Evolutionary conservation across 1,139 yeast species (phyloP).

Genomic region (Wickerhamomyces sp.): DNA sequence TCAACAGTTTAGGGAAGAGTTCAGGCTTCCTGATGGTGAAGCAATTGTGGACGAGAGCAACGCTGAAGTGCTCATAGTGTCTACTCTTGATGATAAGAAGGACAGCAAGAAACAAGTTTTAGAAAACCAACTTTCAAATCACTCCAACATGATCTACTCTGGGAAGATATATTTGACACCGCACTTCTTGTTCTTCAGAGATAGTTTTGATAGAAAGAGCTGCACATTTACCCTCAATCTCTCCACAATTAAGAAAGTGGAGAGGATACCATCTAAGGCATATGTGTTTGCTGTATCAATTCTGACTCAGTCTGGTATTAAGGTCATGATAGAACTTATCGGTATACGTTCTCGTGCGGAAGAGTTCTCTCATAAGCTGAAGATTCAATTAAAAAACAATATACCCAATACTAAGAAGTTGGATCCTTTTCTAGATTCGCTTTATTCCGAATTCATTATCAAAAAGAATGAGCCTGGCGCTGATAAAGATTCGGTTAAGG

Average conservation of each 20-base stretch:
- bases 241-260: slow-evolving; percentile 79
- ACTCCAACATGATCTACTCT: slow-evolving; percentile 34
- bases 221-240: slow-evolving; percentile 72
- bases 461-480: slow-evolving; percentile 49
- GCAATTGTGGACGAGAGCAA: slow-evolving; percentile 59
- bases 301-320: slow-evolving; percentile 62
- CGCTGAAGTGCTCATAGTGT: slow-evolving; percentile 59
- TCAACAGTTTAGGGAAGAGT: slow-evolving; percentile 63
- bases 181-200: slow-evolving; percentile 71
- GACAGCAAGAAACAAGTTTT: slow-evolving; percentile 1
- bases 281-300: slow-evolving; percentile 79
- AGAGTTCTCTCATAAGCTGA: slow-evolving; percentile 66
- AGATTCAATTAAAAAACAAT: slow-evolving; percentile 59
- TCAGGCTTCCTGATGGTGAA: slow-evolving; percentile 69
- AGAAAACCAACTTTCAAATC: slow-evolving; percentile 23
- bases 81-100: slow-evolving; percentile 30
- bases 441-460: slow-evolving; percentile 82
- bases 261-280: slow-evolving; percentile 71
- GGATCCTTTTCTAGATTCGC: slow-evolving; percentile 61
- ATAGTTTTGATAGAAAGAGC: slow-evolving; percentile 61
- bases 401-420: slow-evolving; percentile 57
- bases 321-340: slow-evolving; percentile 64
- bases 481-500: slow-evolving; percentile 37
- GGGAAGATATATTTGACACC: slow-evolving; percentile 70
- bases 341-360: slow-evolving; percentile 81